phyloP scores from a whole-genome alignment of 78 protist genomes.

The Cavenderia fasciculata region DNA sequence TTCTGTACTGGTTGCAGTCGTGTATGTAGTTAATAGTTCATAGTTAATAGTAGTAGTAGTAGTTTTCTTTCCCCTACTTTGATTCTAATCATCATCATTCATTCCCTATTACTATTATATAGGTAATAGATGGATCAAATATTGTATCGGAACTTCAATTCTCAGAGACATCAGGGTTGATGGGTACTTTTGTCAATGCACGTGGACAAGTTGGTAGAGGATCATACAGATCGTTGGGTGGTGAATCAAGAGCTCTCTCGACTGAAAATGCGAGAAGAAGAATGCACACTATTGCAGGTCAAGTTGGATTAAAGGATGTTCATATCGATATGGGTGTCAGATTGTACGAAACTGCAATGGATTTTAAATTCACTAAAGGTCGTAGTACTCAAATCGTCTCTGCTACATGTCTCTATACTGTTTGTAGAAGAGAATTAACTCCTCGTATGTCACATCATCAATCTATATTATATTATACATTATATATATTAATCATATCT shows the following conservation, averaged over 20 bases:
- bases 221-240: constrained; percentile 32
- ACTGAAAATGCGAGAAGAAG: constrained; percentile 45
- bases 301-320: constrained; percentile 4
- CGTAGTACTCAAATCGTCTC: constrained; percentile 71
- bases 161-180: constrained; percentile 10
- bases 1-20: not conserved
- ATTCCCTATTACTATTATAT: not conserved
- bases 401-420: constrained; percentile 93
- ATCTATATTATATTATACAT: not conserved
- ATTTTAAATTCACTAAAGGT: constrained; percentile 65
- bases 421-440: constrained; percentile 88
- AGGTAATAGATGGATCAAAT: constrained; percentile 39
- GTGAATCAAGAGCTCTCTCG: constrained; percentile 42
- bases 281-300: constrained; percentile 7
- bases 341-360: constrained; percentile 52
- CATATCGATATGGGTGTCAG: constrained; percentile 34
- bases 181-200: constrained; percentile 53
- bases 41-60: not conserved
- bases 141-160: constrained; percentile 62
- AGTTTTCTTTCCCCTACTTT: not conserved
- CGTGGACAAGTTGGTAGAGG: not conserved
- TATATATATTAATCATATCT: not conserved
- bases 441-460: constrained; percentile 35
- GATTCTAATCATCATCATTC: not conserved
- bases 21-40: not conserved